phyloP scores from a whole-genome alignment of 2,329 filamentous ascomycete genomes.

The Aspergillus neoniger region DNA sequence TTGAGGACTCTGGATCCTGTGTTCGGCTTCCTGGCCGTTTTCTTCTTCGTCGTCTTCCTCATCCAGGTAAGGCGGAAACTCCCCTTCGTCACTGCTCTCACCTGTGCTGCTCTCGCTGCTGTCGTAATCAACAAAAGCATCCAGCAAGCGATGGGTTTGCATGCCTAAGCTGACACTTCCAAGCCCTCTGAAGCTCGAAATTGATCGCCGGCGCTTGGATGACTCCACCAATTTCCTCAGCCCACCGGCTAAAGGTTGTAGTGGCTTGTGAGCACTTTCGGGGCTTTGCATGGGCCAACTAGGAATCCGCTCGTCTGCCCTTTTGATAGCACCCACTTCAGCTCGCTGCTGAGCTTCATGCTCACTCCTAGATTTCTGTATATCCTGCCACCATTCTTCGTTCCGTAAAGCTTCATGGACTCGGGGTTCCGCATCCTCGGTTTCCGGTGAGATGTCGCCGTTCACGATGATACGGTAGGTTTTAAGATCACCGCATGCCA shows the following conservation, averaged over 20 bases:
- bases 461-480: constrained; percentile 80
- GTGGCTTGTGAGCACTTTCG: constrained; percentile 49
- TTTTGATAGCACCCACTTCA: constrained; percentile 20
- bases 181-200: constrained; percentile 52
- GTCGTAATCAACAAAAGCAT: constrained; percentile 59
- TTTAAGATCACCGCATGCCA: constrained; percentile 70
- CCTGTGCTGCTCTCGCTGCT: constrained; percentile 48
- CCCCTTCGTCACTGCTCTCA: constrained; percentile 46
- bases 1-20: background rate
- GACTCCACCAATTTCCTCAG: constrained; percentile 64
- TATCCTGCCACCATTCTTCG: constrained; percentile 81
- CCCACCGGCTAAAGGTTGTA: constrained; percentile 56
- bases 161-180: constrained; percentile 69
- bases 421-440: constrained; percentile 58
- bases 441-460: constrained; percentile 56
- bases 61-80: constrained; percentile 44
- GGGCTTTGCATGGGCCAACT: constrained; percentile 59
- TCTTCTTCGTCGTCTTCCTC: constrained; percentile 36
- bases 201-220: constrained; percentile 55
- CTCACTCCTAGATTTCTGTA: constrained; percentile 54
- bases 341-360: constrained; percentile 15
- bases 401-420: constrained; percentile 68
- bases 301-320: constrained; percentile 44
- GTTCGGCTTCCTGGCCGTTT: constrained; percentile 13
- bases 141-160: constrained; percentile 70